phyloP scores from a whole-genome alignment of 2,329 filamentous ascomycete species.

The Scedosporium boydii region DNA sequence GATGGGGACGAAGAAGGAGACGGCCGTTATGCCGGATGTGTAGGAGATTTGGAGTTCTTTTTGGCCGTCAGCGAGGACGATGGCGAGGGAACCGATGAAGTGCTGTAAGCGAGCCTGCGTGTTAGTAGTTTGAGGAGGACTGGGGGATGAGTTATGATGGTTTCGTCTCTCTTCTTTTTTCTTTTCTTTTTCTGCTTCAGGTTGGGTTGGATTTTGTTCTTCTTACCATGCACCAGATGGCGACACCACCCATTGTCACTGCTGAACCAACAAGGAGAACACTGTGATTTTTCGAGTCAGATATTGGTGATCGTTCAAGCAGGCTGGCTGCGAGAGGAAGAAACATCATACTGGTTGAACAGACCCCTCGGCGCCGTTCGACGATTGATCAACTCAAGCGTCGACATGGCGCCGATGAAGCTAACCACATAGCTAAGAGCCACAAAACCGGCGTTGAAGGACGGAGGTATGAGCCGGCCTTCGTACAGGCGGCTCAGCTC shows the following conservation, averaged over 20 bases:
- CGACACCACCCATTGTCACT: slow-evolving; percentile 63
- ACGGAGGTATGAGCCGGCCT: slow-evolving; percentile 35
- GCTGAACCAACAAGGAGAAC: slow-evolving; percentile 54
- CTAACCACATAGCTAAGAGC: slow-evolving; percentile 69
- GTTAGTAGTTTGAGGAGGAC: slow-evolving; percentile 3
- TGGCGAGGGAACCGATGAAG: slow-evolving; percentile 74
- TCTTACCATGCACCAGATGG: slow-evolving; percentile 62
- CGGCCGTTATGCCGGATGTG: slow-evolving; percentile 58
- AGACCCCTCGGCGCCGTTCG: slow-evolving; percentile 59
- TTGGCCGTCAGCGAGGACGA: slow-evolving; percentile 57
- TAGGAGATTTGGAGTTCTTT: slow-evolving; percentile 62
- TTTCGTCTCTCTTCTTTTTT: too few relatives aligned
- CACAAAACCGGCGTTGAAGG: slow-evolving; percentile 52
- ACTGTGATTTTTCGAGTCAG: neutral
- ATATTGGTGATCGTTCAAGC: slow-evolving; percentile 28
- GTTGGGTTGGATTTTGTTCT: neutral
- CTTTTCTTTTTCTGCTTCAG: neutral
- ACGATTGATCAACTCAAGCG: slow-evolving; percentile 72
- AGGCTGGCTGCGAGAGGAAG: neutral
- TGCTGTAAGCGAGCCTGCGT: slow-evolving; percentile 39
- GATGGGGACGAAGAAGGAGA: slow-evolving; percentile 75
- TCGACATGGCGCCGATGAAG: slow-evolving; percentile 66
- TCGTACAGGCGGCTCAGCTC: slow-evolving; percentile 30
- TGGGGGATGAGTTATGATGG: too few relatives aligned
- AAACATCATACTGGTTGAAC: slow-evolving; percentile 52